Conservation (phyloP, 495 filamentous ascomycete species). For the Usnea hakonensis region DNA sequence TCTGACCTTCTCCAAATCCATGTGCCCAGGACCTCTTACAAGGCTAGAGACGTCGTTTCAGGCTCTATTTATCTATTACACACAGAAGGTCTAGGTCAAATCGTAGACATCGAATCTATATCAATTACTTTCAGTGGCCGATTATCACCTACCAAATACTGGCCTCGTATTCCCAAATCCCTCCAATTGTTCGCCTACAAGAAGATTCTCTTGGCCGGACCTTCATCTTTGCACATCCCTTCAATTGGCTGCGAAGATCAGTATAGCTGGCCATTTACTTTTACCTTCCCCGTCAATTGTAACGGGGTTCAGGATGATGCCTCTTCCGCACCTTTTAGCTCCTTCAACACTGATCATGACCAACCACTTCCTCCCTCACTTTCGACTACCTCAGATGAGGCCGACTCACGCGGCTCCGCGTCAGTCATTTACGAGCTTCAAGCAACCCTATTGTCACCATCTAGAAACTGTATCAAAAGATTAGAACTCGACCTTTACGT, state of each 20-base stretch:
- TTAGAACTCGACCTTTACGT: neutral
- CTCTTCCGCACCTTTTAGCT: neutral
- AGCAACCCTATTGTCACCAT: neutral
- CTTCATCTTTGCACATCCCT: neutral
- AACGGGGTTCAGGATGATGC: neutral
- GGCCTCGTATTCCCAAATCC: neutral
- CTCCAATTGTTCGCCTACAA: neutral
- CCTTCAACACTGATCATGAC: neutral
- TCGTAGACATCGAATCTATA: neutral
- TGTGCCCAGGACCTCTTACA: neutral
- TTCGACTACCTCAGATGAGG: neutral
- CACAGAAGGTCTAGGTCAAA: neutral
- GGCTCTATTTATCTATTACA: neutral
- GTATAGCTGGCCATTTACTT: neutral
- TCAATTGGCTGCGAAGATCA: neutral
- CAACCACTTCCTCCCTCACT: neutral
- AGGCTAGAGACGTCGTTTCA: neutral
- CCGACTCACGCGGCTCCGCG: too few species aligned
- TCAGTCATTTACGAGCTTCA: neutral
- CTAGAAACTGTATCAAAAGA: neutral
- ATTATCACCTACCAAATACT: neutral
- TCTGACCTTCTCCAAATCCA: neutral
- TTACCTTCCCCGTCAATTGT: neutral
- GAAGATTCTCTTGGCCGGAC: neutral
- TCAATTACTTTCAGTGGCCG: neutral